These are phyloP conservation scores for Leptographium flavum DNA, from an alignment of 2,329 filamentous ascomycete genomes.

Conservation along the genomic window DNA sequence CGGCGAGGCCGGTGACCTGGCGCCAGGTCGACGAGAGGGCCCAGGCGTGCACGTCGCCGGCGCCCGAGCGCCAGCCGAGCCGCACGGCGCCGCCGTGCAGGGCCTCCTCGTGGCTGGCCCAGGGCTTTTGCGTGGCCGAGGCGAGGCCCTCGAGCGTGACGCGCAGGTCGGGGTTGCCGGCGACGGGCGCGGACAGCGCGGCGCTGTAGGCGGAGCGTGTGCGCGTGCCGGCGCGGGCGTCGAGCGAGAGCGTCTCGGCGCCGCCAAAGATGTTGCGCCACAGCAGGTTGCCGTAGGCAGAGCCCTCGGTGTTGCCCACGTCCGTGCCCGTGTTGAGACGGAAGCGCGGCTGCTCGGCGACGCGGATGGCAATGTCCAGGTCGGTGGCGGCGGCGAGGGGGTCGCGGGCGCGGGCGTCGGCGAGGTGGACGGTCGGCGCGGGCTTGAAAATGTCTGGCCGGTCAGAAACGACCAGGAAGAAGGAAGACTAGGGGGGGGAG, in stretches of 20 bases:
- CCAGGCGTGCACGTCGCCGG: constrained; percentile 59
- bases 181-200: constrained; percentile 66
- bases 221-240: constrained; percentile 77
- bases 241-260: constrained; percentile 75
- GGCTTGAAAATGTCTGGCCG: constrained; percentile 69
- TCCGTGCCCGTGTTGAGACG: constrained; percentile 91
- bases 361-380: constrained; percentile 65
- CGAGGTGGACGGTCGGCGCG: constrained; percentile 68
- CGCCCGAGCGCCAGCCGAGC: constrained; percentile 55
- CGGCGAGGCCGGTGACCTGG: constrained; percentile 67
- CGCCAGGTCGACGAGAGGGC: constrained; percentile 76
- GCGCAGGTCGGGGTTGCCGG: constrained; percentile 70
- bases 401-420: constrained; percentile 55
- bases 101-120: constrained; percentile 88
- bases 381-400: constrained; percentile 60
- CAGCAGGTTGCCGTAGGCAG: constrained; percentile 75
- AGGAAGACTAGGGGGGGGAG: constrained; percentile 1
- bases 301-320: constrained; percentile 84
- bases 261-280: constrained; percentile 91
- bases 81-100: constrained; percentile 65
- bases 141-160: constrained; percentile 68
- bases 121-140: constrained; percentile 76
- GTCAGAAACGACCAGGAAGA: no score
- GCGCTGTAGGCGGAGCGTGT: constrained; percentile 87
- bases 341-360: constrained; percentile 67